Evolutionary conservation across 129 eudicot genomes (phyloP).

Genomic region (Flaveria linearis): DNA sequence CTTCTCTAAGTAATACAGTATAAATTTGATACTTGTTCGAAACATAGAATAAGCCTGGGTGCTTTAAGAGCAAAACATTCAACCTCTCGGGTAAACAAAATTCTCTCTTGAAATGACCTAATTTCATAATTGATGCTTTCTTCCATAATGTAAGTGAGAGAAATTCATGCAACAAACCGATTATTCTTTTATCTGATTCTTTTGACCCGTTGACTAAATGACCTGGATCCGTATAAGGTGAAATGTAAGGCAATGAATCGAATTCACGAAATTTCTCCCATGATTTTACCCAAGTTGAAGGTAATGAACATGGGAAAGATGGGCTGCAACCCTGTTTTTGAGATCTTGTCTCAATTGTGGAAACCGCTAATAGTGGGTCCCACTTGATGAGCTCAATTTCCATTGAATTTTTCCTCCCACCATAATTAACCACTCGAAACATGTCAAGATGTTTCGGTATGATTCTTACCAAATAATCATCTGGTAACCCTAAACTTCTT

Average conservation of each 20-base stretch:
- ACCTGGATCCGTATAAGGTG: slow-evolving; percentile 59
- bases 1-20: slow-evolving; percentile 81
- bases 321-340: slow-evolving; percentile 47
- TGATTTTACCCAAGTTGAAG: slow-evolving; percentile 69
- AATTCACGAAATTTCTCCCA: slow-evolving; percentile 77
- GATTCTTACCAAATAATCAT: slow-evolving; percentile 79
- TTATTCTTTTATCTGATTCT: slow-evolving; percentile 73
- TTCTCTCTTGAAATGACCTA: slow-evolving; percentile 70
- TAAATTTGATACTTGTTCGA: slow-evolving; percentile 73
- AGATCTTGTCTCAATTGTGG: slow-evolving; percentile 62
- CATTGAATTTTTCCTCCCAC: slow-evolving; percentile 77
- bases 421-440: slow-evolving; percentile 67
- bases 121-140: slow-evolving; percentile 67
- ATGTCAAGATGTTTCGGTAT: slow-evolving; percentile 74
- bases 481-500: slow-evolving; percentile 79
- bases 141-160: slow-evolving; percentile 87
- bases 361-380: slow-evolving; percentile 67
- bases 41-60: slow-evolving; percentile 89
- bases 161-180: slow-evolving; percentile 71
- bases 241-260: slow-evolving; percentile 78
- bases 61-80: slow-evolving; percentile 65
- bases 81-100: slow-evolving; percentile 73
- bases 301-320: slow-evolving; percentile 66
- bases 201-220: slow-evolving; percentile 58
- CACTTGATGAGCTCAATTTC: slow-evolving; percentile 76